Percentiles rank a stretch among this genome's conserved stretches.
phyloP scores from a whole-genome alignment of 306 rosid species.

The Trifolium repens region DNA sequence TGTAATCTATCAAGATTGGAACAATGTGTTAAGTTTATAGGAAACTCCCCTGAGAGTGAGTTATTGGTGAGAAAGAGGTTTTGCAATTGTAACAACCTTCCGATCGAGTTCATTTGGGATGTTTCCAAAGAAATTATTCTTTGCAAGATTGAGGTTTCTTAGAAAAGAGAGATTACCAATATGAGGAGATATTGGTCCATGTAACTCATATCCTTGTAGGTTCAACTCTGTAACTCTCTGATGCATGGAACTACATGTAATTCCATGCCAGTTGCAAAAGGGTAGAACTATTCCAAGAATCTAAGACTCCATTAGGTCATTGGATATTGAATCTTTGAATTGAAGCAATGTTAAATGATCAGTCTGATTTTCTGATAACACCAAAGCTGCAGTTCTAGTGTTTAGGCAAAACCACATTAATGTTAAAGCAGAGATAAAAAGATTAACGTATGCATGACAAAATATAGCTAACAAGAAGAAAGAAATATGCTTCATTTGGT shows the following conservation, averaged over 20 bases:
- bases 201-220: not conserved
- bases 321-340: constrained; percentile 32
- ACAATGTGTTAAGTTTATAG: not conserved
- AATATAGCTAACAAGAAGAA: not conserved
- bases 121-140: not conserved
- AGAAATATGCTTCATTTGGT: not conserved
- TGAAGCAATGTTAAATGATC: constrained; percentile 17
- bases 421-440: not conserved
- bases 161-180: not conserved
- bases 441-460: not conserved
- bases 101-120: too few species aligned
- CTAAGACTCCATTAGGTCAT: constrained; percentile 20
- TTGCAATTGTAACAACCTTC: not conserved
- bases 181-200: constrained; percentile 24
- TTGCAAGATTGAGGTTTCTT: not conserved
- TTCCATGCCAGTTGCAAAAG: constrained; percentile 52
- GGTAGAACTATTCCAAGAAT: constrained; percentile 49
- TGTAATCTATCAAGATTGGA: not conserved
- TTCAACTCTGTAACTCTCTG: constrained; percentile 40
- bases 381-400: not conserved
- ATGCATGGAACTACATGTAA: constrained; percentile 34
- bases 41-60: not conserved
- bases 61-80: not conserved
- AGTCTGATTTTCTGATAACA: not conserved
- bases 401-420: not conserved